Conservation (phyloP, 2,329 filamentous ascomycete genomes). For the Neonectria coccinea region DNA sequence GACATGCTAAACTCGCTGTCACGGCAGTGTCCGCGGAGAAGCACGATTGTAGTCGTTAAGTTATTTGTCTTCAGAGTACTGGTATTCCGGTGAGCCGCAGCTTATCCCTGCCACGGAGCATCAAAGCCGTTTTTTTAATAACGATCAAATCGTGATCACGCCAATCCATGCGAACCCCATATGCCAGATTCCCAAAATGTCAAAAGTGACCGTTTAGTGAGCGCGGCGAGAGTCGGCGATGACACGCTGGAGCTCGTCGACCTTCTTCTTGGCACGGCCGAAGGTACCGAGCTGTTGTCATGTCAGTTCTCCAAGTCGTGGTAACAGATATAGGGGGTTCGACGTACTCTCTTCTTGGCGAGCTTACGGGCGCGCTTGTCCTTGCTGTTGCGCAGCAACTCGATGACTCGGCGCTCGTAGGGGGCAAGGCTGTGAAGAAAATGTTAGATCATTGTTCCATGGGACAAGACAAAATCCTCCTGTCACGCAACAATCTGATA, state of each 20-base stretch:
- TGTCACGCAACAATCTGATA: neutral
- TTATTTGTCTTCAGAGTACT: slow-evolving; percentile 47
- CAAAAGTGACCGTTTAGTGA: slow-evolving; percentile 62
- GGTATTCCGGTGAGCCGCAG: slow-evolving; percentile 53
- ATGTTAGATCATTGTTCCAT: slow-evolving; percentile 42
- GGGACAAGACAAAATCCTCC: neutral
- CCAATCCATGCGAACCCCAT: slow-evolving; percentile 52
- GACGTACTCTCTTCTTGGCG: slow-evolving; percentile 95
- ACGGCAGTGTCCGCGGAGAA: slow-evolving; percentile 16
- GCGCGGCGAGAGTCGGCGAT: slow-evolving; percentile 91
- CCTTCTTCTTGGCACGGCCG: slow-evolving; percentile 98
- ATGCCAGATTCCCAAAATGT: slow-evolving; percentile 47
- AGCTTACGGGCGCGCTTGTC: slow-evolving; percentile 99
- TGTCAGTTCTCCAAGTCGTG: slow-evolving; percentile 42
- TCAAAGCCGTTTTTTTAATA: slow-evolving; percentile 48
- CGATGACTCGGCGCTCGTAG: slow-evolving; percentile 98
- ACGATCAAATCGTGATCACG: slow-evolving; percentile 52
- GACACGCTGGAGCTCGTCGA: slow-evolving; percentile 97
- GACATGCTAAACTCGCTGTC: slow-evolving; percentile 1
- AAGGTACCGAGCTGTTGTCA: slow-evolving; percentile 88
- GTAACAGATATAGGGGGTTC: slow-evolving; percentile 9
- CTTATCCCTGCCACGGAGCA: slow-evolving; percentile 47
- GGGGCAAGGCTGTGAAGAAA: slow-evolving; percentile 75
- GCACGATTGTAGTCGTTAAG: slow-evolving; percentile 39
- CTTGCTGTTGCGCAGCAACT: slow-evolving; percentile 98